phyloP scores from a whole-genome alignment of 306 rosid species.

The Parietaria judaica region DNA sequence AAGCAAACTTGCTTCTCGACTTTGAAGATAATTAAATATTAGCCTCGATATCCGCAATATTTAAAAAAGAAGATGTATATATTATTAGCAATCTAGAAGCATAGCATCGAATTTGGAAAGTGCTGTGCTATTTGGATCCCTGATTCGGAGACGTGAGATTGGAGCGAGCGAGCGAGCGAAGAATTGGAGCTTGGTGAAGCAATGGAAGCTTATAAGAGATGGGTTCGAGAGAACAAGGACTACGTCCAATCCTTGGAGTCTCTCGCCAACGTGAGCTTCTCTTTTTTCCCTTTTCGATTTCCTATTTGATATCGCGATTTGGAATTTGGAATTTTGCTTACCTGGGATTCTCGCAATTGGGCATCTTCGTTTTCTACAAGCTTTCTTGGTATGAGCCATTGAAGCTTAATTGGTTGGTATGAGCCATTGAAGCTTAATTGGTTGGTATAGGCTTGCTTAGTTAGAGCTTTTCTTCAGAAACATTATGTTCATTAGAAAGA shows the following conservation, averaged over 20 bases:
- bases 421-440: not conserved
- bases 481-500: no score
- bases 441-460: not conserved
- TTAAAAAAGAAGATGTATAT: no score
- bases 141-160: no score
- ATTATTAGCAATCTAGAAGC: no score
- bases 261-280: constrained; percentile 70
- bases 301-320: not conserved
- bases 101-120: no score
- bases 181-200: constrained; percentile 11
- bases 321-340: not conserved
- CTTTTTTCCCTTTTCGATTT: not conserved
- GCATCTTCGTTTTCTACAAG: not conserved
- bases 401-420: not conserved
- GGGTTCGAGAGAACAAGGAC: constrained; percentile 84
- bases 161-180: no score
- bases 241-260: constrained; percentile 81
- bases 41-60: no score
- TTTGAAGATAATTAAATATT: no score
- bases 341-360: not conserved
- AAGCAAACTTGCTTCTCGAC: no score
- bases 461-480: no score
- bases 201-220: constrained; percentile 83
- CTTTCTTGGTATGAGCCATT: not conserved
- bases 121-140: no score